phyloP scores from a whole-genome alignment of 169 alveolate genomes.

The Theileria luwenshuni region DNA sequence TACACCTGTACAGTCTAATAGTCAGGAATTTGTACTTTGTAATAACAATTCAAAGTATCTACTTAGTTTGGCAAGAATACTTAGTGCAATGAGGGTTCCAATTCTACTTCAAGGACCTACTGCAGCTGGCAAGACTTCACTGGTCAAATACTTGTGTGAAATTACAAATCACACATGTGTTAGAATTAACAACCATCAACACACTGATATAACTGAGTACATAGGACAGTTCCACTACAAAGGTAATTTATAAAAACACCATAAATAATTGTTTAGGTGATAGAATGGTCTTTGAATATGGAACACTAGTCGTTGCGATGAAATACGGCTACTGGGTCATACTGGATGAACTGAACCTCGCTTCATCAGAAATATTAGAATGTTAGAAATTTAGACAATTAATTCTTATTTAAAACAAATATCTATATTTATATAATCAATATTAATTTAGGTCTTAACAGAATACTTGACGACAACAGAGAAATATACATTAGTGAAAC shows the following conservation, averaged over 20 bases:
- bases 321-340: constrained; percentile 98
- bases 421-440: constrained; percentile 2
- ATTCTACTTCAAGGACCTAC: constrained; percentile 99
- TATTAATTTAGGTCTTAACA: constrained; percentile 86
- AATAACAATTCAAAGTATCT: constrained; percentile 86
- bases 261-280: constrained; percentile 1
- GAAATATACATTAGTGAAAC: constrained; percentile 97
- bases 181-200: constrained; percentile 98
- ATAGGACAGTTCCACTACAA: constrained; percentile 96
- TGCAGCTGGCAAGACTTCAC: constrained; percentile 98
- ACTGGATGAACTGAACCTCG: constrained; percentile 98
- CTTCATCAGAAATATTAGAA: constrained; percentile 97
- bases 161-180: constrained; percentile 93
- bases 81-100: constrained; percentile 94
- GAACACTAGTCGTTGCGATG: constrained; percentile 96
- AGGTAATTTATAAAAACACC: constrained; percentile 81
- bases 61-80: constrained; percentile 87
- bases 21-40: constrained; percentile 86
- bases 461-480: constrained; percentile 98
- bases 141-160: constrained; percentile 93
- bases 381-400: background rate
- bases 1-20: no score
- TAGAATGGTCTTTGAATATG: constrained; percentile 91
- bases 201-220: constrained; percentile 98
- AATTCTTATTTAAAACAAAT: no score